Conservation (phyloP, 2,329 filamentous ascomycete genomes). For the Aspergillus pseudoviridinutans region DNA sequence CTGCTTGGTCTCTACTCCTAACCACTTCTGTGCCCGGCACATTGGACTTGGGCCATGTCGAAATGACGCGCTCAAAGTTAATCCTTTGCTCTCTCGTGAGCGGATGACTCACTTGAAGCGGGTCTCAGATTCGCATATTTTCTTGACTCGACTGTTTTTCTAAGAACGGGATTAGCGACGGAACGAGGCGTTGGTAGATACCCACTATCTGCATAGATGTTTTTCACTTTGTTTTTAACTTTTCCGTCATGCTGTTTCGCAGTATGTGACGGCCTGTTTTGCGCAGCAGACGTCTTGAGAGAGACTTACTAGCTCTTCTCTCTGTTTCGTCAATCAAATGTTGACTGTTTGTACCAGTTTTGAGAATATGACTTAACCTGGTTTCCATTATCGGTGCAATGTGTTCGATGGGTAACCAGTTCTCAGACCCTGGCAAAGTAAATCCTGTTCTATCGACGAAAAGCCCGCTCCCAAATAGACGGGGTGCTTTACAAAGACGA, state of each 20-base stretch:
- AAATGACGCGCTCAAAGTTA: constrained; percentile 25
- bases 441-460: not conserved
- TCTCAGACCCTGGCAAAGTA: not conserved
- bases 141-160: constrained; percentile 23
- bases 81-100: constrained; percentile 15
- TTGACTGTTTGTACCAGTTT: not conserved
- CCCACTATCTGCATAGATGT: constrained; percentile 35
- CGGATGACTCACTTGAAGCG: constrained; percentile 19
- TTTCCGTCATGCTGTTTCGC: constrained; percentile 12
- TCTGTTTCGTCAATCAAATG: not conserved
- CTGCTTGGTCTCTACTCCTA: constrained; percentile 19
- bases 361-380: not conserved
- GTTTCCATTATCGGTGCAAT: not conserved
- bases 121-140: constrained; percentile 9
- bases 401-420: not conserved
- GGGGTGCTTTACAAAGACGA: too few relatives aligned
- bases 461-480: too few relatives aligned
- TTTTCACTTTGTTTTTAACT: constrained; percentile 21
- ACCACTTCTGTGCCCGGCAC: constrained; percentile 25
- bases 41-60: constrained; percentile 31
- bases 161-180: constrained; percentile 34
- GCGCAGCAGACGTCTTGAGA: not conserved
- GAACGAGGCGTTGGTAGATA: constrained; percentile 44
- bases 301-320: not conserved
- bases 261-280: not conserved